Conservation (phyloP, 495 filamentous ascomycete genomes). For the Penicillium riverlandense region DNA sequence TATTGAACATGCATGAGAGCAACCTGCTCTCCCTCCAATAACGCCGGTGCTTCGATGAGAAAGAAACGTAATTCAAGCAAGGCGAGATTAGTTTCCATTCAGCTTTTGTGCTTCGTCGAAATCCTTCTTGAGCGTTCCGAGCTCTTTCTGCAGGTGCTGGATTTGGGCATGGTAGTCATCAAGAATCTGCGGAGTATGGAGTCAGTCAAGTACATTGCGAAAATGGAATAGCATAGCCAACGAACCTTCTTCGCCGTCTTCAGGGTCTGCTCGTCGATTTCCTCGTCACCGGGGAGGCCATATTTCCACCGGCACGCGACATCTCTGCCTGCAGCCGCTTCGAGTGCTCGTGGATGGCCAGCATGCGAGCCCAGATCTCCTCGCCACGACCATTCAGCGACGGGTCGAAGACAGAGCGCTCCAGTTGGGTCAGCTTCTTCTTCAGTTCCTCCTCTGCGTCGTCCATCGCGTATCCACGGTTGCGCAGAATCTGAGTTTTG, state of each 20-base stretch:
- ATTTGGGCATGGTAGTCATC: conserved; percentile 87
- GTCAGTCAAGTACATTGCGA: conserved; percentile 6
- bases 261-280: conserved; percentile 70
- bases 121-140: conserved; percentile 70
- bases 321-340: conserved; percentile 73
- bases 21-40: conserved; percentile 13
- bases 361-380: conserved; percentile 94
- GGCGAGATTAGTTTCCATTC: conserved; percentile 10
- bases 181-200: conserved; percentile 54
- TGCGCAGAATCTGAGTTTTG: conserved; percentile 86
- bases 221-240: not conserved
- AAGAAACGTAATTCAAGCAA: not conserved
- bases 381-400: conserved; percentile 75
- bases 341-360: conserved; percentile 73
- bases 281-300: conserved; percentile 38
- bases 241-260: conserved; percentile 80
- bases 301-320: conserved; percentile 52
- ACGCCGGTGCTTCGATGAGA: conserved; percentile 22
- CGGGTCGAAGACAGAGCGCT: conserved; percentile 74
- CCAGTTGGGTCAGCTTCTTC: conserved; percentile 71
- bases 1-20: conserved; percentile 22
- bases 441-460: conserved; percentile 85
- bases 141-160: conserved; percentile 71
- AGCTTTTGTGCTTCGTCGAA: conserved; percentile 68
- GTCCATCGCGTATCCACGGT: conserved; percentile 86